Evolutionary conservation across 2,329 filamentous ascomycete genomes (phyloP).

Genomic region (Diaporthe citrichinensis): DNA sequence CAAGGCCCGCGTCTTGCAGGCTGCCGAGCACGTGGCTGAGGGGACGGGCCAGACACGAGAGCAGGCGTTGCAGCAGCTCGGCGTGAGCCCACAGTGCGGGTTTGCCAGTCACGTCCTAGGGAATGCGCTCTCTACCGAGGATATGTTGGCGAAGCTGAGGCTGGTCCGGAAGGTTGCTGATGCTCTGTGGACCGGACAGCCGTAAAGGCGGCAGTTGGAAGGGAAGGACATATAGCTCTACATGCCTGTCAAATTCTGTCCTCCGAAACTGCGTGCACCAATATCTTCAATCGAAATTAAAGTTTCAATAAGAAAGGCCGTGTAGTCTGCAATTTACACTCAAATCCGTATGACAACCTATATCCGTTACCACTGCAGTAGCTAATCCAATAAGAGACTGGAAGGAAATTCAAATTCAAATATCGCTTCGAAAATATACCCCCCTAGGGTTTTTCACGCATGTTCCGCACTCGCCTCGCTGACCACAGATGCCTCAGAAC

Average conservation of each 20-base stretch:
- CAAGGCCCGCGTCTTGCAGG: constrained; percentile 58
- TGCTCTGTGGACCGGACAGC: neutral
- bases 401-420: no score
- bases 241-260: neutral
- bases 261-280: neutral
- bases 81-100: constrained; percentile 71
- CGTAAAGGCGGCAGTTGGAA: neutral
- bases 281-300: no score
- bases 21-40: constrained; percentile 70
- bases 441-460: neutral
- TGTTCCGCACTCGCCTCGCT: neutral
- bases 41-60: constrained; percentile 66
- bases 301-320: no score
- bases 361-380: no score
- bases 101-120: constrained; percentile 48
- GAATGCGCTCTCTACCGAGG: neutral
- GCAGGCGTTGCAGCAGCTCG: constrained; percentile 69
- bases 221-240: neutral
- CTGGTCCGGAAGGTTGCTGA: constrained; percentile 3
- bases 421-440: neutral
- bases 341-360: no score
- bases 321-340: no score
- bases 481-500: neutral
- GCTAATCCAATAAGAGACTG: no score
- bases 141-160: constrained; percentile 12